Base-by-base conservation (phyloP, 208 protist genomes). In the Acanthamoeba polyphaga region DNA sequence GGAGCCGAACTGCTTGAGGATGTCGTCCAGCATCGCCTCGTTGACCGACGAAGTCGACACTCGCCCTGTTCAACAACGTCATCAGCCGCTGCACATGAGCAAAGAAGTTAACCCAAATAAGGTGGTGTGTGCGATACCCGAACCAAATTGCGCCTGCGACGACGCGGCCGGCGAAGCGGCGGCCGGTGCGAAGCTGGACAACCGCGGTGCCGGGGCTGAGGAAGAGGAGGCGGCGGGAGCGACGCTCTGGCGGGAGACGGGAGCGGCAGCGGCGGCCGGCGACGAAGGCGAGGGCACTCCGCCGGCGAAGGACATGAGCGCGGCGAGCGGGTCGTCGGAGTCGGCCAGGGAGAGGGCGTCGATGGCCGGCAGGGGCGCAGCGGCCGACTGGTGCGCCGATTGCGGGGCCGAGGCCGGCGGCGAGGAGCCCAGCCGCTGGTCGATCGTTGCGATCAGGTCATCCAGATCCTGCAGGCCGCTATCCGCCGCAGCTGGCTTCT, bases 401-500 rank as follows among this genome's bases (percentile, higher is more conserved):
- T n/a, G 27, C 7, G 27, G 27, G 64, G 27, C 64, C 27, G 64
- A 70, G 27, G 29, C 27, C 27, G 10, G 60, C 3, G 60, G 60
- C 3, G 60, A 24, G n/a, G 72, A 38, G 43, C 72, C 72, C 72
- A 82, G 72, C 10, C 43, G 32, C 38, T 43, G 43, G 72, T 82
- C 72, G 17, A 82, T 43, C 3, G 32, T 82, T 29, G 72, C 72
- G 72, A 82, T 82, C 34, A 82, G 72, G 72, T 82, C 72, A 51
- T 82, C 72, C 8, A 82, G 72, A 22, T 82, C 72, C 34, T 82
- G 72, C 72, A 82, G 72, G 43, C 72, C 72, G 72, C 72, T 82
- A 29, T 53, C 72, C 72, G n/a, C n/a, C n/a, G n/a, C n/a, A n/a
- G 22, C 19, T 32, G 8, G 8, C 72, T 53, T 82, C 72, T 49